Base-by-base conservation (phyloP, 179 eudicot species). In the Heliamphora pulchella region DNA sequence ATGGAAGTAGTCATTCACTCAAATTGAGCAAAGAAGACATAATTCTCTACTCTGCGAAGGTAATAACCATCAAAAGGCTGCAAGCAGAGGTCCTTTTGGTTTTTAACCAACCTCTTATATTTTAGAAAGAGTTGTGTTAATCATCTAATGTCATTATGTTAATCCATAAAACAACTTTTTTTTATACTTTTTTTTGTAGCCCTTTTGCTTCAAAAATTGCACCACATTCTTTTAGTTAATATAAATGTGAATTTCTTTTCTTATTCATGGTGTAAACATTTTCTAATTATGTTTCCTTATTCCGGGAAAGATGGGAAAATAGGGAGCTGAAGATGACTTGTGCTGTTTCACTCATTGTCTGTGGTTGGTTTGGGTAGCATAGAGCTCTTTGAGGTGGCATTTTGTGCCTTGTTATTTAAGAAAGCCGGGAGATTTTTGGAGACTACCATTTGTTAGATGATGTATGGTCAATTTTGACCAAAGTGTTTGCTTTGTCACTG, bases 21-120 rank as follows among this genome's bases (percentile, higher is more conserved):
- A 95, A 95, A 86, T 81, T 95, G 83, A 90, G 71, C 89, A 95
- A 95, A 88, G 98, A 95, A 54, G 98, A 95, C 77, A 64, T 91
- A 64, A 90, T 95, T 81, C 84, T 95, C 81, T 95, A 93, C 86
- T 93, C 98, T 80, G 98, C 98, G 6, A 93, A 93, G 98, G 98
- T 95, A 87, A 78, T 62, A 59, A 44, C 54, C 41, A 43, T 63
- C 48, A 9, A 59, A 57, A 70, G 43, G 59, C 50, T 71, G n/a
- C 50, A 44, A 53, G 18, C 48, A n/a, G 11, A 57, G 48, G 43
- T 62, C 48, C 48, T 51, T 50, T 77, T 53, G 31, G 6, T 74
- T 48, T 77, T 31, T 76, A 10, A 44, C 17, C 68, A 20, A 5
- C 69, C 17, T 58, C 11, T 76, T 48, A 31, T 54, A 8, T 55